Base-by-base conservation (phyloP, 257 asterid species). In the Perilla frutescens region DNA sequence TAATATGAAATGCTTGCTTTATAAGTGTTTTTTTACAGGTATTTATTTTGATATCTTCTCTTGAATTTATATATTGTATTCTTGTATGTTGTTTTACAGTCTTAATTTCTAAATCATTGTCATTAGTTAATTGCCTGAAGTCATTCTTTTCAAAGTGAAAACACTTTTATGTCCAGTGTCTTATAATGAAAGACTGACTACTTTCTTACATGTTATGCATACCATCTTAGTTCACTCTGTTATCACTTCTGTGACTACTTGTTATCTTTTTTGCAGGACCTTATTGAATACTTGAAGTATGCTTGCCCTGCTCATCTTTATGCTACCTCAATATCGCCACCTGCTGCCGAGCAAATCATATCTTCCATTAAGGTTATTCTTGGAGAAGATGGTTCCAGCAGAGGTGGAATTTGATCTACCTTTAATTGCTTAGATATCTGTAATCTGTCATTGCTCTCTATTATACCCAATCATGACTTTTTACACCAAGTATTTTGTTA, bases 351-450 rank as follows among this genome's bases (percentile, higher is more conserved):
- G 83, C 99, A 94, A 83, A 94, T 91, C 54, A 88, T 94, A 48
- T 94, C 99, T 79, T 78, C 99, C 68, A 79, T 94, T 77, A 78
- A 83, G 84, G 99, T 94, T 82, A 73, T 94, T 82, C 96, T 88
- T 77, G 99, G 99, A 78, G 99, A 94, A 80, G 99, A 94, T 80
- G 98, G 99, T 74, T 86, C 99, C 80, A 87, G 89, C 80, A 84
- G 99, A 90, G 98, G 99, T 91, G 76, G 55, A 81, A 76, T 69
- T 51, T 49, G 60, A 48, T 74, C 55, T 66, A 8, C 76, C 65
- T 76, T 48, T 34, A n/a, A 70, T 73, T 66, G 41, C 74, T 76
- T 54, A 55, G 31, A 54, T 56, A 13, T 31, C 36, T 54, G 15
- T 79, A 43, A 20, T 26, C 7, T 60, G 51, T 44, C 8, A 5